These are phyloP conservation scores for Puccinia novopanici DNA, from an alignment of 1,284 basidiomycete species.

Conservation along the genomic window DNA sequence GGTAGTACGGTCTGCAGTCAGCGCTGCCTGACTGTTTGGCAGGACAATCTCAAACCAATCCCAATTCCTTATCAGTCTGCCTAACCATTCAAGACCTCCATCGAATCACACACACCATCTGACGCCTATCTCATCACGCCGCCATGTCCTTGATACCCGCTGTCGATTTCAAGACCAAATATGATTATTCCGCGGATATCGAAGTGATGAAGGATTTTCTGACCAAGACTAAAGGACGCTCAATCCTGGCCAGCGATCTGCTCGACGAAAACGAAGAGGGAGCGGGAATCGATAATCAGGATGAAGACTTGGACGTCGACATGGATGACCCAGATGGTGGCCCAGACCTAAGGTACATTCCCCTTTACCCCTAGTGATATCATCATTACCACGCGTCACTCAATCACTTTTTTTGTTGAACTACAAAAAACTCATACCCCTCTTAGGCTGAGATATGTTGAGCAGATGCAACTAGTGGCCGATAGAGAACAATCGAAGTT, in stretches of 20 bases:
- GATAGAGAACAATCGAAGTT: slow-evolving; percentile 88
- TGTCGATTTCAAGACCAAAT: slow-evolving; percentile 29
- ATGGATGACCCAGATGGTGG: slow-evolving; percentile 58
- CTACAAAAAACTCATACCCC: neutral
- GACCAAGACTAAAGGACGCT: slow-evolving; percentile 38
- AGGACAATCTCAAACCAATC: too few species aligned
- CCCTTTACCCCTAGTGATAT: neutral
- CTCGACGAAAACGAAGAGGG: slow-evolving; percentile 69
- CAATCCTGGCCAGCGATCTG: slow-evolving; percentile 23
- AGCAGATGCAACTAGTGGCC: slow-evolving; percentile 84
- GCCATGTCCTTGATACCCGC: slow-evolving; percentile 37
- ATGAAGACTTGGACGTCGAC: slow-evolving; percentile 61
- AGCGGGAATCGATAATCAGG: slow-evolving; percentile 70
- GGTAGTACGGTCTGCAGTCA: too few species aligned
- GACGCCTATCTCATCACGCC: neutral
- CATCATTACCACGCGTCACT: neutral
- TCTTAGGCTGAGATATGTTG: slow-evolving; percentile 75
- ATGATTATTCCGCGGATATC: slow-evolving; percentile 38
- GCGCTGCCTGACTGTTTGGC: too few species aligned
- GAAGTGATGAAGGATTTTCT: slow-evolving; percentile 39
- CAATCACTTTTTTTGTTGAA: neutral
- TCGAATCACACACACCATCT: neutral
- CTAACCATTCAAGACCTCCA: neutral
- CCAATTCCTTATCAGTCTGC: neutral
- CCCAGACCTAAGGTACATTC: slow-evolving; percentile 59